Percentiles rank a stretch among this genome's conserved stretches.
Conservation (phyloP, 2,329 filamentous ascomycete genomes). For the Ascochyta fabae region DNA sequence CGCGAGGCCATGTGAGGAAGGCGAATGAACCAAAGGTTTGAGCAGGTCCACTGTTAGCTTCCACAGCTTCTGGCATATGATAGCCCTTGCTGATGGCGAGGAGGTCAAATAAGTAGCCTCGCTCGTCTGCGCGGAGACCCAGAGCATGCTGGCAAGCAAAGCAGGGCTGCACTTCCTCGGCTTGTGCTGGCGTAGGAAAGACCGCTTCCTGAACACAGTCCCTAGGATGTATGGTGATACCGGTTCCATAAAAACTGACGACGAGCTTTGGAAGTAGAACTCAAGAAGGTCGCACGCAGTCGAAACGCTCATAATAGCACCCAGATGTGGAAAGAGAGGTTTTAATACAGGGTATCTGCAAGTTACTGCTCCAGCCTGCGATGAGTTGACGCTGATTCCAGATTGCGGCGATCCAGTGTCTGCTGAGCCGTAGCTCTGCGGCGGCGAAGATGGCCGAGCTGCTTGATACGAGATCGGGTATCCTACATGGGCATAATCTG, state of each 20-base stretch:
- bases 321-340: conserved; percentile 81
- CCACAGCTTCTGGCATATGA: conserved; percentile 85
- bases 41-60: conserved; percentile 84
- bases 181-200: conserved; percentile 82
- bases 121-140: conserved; percentile 90
- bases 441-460: conserved; percentile 42
- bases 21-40: conserved; percentile 84
- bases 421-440: conserved; percentile 44
- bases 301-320: conserved; percentile 76
- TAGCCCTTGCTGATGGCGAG: conserved; percentile 78
- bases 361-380: conserved; percentile 35
- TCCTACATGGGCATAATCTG: conserved; percentile 41
- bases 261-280: conserved; percentile 88
- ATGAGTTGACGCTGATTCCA: conserved; percentile 43
- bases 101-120: conserved; percentile 85
- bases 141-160: conserved; percentile 90
- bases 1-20: conserved; percentile 60
- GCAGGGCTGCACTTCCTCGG: conserved; percentile 84
- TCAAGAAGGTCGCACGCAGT: conserved; percentile 90
- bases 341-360: conserved; percentile 82
- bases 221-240: conserved; percentile 88
- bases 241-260: conserved; percentile 84
- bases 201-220: conserved; percentile 86
- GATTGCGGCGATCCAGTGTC: conserved; percentile 48
- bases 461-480: conserved; percentile 43